Conservation (phyloP, 805 yeast genomes). For the Saccharomyces kudriavzevii region DNA sequence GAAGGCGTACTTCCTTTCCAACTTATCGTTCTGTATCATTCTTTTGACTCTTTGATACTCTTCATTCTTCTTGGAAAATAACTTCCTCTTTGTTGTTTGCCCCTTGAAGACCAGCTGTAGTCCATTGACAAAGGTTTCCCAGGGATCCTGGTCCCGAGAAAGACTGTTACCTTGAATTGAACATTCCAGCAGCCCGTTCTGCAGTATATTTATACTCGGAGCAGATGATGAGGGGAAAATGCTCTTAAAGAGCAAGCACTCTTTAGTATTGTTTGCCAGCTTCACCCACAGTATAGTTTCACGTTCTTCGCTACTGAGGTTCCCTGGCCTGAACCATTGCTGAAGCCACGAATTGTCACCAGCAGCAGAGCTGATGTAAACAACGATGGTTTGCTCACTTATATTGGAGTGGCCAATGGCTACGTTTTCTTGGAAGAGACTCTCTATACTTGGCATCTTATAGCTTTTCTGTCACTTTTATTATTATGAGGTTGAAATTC, state of each 20-base stretch:
- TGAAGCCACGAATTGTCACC: slow-evolving; percentile 24
- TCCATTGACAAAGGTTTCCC: background rate
- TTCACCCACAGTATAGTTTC: background rate
- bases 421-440: slow-evolving; percentile 15
- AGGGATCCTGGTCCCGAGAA: background rate
- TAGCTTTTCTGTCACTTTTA: background rate
- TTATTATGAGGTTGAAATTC: background rate
- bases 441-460: background rate
- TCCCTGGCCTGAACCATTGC: slow-evolving; percentile 12
- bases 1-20: background rate
- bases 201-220: background rate
- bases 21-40: slow-evolving; percentile 4
- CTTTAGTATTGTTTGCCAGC: background rate
- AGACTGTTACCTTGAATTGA: background rate
- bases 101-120: background rate
- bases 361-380: slow-evolving; percentile 27
- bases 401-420: slow-evolving; percentile 37
- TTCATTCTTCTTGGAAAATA: slow-evolving; percentile 7
- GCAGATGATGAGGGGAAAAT: background rate
- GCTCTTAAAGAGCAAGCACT: background rate
- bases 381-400: slow-evolving; percentile 33
- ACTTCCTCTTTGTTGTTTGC: background rate
- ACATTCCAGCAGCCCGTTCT: background rate
- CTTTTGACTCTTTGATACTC: slow-evolving; percentile 11
- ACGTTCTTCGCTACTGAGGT: background rate